Evolutionary conservation across 1,284 basidiomycete species (phyloP).

Genomic region (Salmacisia buchloeana): DNA sequence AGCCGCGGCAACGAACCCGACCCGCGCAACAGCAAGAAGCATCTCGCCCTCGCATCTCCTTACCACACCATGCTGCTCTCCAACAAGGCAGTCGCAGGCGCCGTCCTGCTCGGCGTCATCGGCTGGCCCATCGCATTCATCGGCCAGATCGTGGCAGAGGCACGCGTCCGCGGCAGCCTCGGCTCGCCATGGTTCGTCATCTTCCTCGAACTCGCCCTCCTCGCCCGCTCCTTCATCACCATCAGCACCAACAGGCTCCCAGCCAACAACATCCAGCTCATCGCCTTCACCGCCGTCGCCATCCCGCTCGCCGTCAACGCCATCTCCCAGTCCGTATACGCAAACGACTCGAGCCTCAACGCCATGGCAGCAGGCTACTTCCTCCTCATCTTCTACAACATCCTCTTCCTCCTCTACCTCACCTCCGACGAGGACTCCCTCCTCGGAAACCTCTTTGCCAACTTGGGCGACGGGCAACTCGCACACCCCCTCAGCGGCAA

Average conservation of each 20-base stretch:
- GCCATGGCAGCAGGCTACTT: slow-evolving; percentile 92
- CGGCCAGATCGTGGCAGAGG: slow-evolving; percentile 54
- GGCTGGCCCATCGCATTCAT: slow-evolving; percentile 93
- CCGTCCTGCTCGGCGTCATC: slow-evolving; percentile 72
- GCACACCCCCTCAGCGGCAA: slow-evolving; percentile 66
- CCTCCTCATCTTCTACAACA: slow-evolving; percentile 73
- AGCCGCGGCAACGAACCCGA: not conserved
- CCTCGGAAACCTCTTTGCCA: slow-evolving; percentile 73
- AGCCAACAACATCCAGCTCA: slow-evolving; percentile 76
- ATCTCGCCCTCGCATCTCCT: not conserved
- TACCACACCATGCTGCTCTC: slow-evolving; percentile 64
- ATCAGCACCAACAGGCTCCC: slow-evolving; percentile 76
- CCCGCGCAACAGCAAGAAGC: not conserved
- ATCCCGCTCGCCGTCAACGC: slow-evolving; percentile 81
- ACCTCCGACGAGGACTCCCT: slow-evolving; percentile 90
- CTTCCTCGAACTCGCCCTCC: slow-evolving; percentile 74
- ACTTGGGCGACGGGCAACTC: slow-evolving; percentile 76
- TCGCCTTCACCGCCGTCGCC: slow-evolving; percentile 75
- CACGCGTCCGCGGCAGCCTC: slow-evolving; percentile 15
- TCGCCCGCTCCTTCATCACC: slow-evolving; percentile 71
- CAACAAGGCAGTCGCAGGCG: slow-evolving; percentile 82
- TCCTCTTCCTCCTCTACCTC: slow-evolving; percentile 92
- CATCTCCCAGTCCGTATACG: slow-evolving; percentile 57
- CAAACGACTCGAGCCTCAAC: slow-evolving; percentile 15
- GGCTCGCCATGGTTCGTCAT: slow-evolving; percentile 81